Evolutionary conservation across 1,284 basidiomycete genomes (phyloP), one percentile per base, ranked within the genome.

Genomic region (Phellopilus nigrolimitatus): DNA sequence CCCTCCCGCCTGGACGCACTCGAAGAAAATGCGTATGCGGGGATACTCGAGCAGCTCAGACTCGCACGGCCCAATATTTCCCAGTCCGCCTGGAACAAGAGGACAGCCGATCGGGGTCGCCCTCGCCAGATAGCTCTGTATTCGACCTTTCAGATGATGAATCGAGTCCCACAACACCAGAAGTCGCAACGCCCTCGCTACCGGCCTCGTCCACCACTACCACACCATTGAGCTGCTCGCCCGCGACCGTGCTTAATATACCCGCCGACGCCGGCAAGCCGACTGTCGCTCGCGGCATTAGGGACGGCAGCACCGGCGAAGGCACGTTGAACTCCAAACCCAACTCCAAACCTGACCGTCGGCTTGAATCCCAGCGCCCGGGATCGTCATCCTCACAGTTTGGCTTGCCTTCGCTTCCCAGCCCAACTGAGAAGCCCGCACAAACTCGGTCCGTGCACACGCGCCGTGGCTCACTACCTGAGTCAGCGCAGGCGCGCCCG

Each of bases 191-290:
- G 19, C 17, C 42, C 6, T 39, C 50, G 8, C 13, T 50, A 21
- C 25, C 9, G 3, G 28, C 31, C 17, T 50, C 40, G 30, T 51
- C 50, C 7, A 17, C 25, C 9, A 25, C 50, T 17, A 44, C 42
- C 7, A 51, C 50, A 10, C 42, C 50, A 15, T 30, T 51, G 33
- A 51, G 50, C 25, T 46, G 50, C 15, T 51, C 50, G 7, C 33
- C 50, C 5, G 36, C 50, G n/a, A 33, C 27, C 5, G 47, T 24
- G n/a, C 37, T 40, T 40, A 37, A 49, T 7, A 41, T 34, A 24
- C 28, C 37, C 27, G 17, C 37, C 10, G 10, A 33, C 31, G 31
- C 31, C 6, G 31, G n/a, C 31, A 33, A 6, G 10, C 10, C 2
- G 31, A 33, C n/a, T n/a, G n/a, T n/a, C n/a, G n/a, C n/a, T n/a